Evolutionary conservation across 1,139 yeast genomes (phyloP).

Genomic region (Spathaspora sp.): DNA sequence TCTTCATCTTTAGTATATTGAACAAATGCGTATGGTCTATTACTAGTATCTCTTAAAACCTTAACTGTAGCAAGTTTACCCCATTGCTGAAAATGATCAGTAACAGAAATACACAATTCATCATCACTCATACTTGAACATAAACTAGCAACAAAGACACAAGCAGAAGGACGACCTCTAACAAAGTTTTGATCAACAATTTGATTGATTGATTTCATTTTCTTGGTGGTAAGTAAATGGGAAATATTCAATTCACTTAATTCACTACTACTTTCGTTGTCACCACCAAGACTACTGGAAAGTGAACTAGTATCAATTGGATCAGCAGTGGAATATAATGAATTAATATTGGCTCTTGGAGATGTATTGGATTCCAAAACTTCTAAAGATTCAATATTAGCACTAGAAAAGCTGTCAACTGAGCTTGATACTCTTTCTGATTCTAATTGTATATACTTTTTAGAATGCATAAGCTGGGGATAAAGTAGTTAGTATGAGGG

Average conservation of each 20-base stretch:
- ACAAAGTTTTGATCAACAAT: slow-evolving; percentile 5
- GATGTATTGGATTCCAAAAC: slow-evolving; percentile 9
- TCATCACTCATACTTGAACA: slow-evolving; percentile 66
- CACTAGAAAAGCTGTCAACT: slow-evolving; percentile 9
- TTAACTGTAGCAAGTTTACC: slow-evolving; percentile 76
- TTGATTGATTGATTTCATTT: background rate
- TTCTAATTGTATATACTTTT: slow-evolving; percentile 6
- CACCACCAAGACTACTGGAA: slow-evolving; percentile 3
- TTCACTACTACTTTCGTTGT: background rate
- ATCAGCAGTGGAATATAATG: slow-evolving; percentile 11
- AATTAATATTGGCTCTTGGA: slow-evolving; percentile 11
- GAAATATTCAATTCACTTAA: slow-evolving; percentile 1
- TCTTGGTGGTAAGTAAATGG: background rate
- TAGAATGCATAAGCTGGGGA: background rate
- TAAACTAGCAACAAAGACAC: slow-evolving; percentile 85
- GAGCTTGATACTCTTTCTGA: slow-evolving; percentile 7
- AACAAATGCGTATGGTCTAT: slow-evolving; percentile 92
- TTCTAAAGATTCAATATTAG: slow-evolving; percentile 7
- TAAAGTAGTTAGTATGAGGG: background rate
- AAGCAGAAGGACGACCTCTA: slow-evolving; percentile 68
- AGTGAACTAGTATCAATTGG: slow-evolving; percentile 7
- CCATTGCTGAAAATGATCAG: slow-evolving; percentile 62
- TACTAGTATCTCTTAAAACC: slow-evolving; percentile 77
- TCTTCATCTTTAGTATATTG: slow-evolving; percentile 75
- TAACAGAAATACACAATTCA: slow-evolving; percentile 66